A percentile compares a stretch with the other conserved stretches of the same genome.
Evolutionary conservation across 441 rosid species (phyloP).

Genomic region (Gossypium lobatum): DNA sequence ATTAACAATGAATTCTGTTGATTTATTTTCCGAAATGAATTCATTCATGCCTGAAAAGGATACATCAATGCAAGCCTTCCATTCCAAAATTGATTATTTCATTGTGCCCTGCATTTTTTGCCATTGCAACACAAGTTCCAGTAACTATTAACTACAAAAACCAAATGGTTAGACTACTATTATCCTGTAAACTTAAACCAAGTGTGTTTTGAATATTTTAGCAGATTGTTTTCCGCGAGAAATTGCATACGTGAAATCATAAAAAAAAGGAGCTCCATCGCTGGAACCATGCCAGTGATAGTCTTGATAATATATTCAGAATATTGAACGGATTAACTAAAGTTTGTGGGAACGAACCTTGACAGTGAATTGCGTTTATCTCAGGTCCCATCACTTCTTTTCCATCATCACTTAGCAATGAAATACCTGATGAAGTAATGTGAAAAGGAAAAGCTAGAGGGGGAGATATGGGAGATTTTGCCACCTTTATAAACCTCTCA

Average conservation of each 20-base stretch:
- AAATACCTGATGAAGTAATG: slow-evolving; percentile 64
- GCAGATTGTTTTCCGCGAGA: not conserved
- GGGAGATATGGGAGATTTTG: slow-evolving; percentile 79
- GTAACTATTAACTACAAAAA: not conserved
- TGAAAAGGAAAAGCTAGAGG: slow-evolving; percentile 65
- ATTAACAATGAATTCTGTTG: not conserved
- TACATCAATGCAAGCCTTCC: not conserved
- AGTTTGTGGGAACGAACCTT: slow-evolving; percentile 35
- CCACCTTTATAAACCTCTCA: slow-evolving; percentile 67
- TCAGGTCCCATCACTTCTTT: slow-evolving; percentile 56
- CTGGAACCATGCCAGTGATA: slow-evolving; percentile 1
- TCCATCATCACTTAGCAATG: slow-evolving; percentile 54
- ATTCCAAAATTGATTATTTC: not conserved
- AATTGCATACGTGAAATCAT: not conserved
- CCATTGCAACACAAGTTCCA: not conserved
- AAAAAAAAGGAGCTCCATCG: not conserved
- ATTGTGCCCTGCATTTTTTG: not conserved
- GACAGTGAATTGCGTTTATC: slow-evolving; percentile 51
- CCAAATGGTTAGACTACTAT: not conserved
- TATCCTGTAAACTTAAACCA: not conserved
- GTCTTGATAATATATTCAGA: not conserved
- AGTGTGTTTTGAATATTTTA: not conserved
- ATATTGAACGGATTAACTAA: not conserved
- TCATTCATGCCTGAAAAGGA: not conserved
- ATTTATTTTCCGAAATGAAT: not conserved